Percentiles rank a stretch among this genome's conserved stretches.
phyloP scores from a whole-genome alignment of 2,329 filamentous ascomycete species.

The Rhynchosporium secalis region DNA sequence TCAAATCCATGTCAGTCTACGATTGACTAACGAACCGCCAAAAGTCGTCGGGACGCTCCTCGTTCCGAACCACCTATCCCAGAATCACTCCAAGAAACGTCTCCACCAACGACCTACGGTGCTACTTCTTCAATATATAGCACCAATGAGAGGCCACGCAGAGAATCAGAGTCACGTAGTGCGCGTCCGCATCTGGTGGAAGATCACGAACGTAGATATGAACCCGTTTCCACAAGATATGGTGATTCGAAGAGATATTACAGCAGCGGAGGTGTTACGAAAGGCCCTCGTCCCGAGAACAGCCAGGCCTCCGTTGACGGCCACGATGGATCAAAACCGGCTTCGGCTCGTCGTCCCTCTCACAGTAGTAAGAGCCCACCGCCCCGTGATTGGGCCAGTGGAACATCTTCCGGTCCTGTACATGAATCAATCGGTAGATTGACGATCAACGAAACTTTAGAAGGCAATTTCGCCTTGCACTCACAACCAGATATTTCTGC shows the following conservation, averaged over 20 bases:
- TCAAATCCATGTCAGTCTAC: no score
- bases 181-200: not conserved
- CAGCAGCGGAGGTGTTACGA: not conserved
- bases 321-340: not conserved
- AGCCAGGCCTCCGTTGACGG: not conserved
- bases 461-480: not conserved
- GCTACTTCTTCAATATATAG: not conserved
- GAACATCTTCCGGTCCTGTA: not conserved
- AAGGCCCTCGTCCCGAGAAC: not conserved
- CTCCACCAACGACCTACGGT: not conserved
- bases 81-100: not conserved
- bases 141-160: constrained; percentile 2
- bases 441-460: not conserved
- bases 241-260: constrained; percentile 1
- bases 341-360: not conserved
- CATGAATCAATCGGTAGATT: not conserved
- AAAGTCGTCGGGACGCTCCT: constrained; percentile 3
- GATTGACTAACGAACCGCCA: not conserved
- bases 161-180: constrained; percentile 4
- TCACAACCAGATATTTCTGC: not conserved
- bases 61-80: constrained; percentile 6
- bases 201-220: not conserved
- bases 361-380: not conserved
- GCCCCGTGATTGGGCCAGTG: not conserved
- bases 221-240: not conserved